Percentiles rank a stretch among this genome's conserved stretches.
Conservation (phyloP, 495 filamentous ascomycete genomes). For the Aspergillus bertholletiae region DNA sequence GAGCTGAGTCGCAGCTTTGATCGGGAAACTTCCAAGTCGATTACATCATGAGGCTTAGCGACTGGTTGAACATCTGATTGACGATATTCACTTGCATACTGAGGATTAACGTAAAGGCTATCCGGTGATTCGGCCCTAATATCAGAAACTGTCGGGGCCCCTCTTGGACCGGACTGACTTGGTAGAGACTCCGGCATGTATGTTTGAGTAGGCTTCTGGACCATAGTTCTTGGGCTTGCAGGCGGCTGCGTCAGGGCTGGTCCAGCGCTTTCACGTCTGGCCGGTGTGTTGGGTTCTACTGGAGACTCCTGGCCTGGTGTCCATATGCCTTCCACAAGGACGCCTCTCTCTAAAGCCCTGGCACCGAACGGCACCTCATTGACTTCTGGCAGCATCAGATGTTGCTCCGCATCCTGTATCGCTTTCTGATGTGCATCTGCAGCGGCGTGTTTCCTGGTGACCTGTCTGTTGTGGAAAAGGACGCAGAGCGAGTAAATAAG, state of each 20-base stretch:
- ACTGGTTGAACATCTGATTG: constrained; percentile 1
- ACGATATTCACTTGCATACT: neutral
- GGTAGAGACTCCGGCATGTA: neutral
- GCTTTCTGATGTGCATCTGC: constrained; percentile 62
- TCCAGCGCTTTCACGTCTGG: constrained; percentile 10
- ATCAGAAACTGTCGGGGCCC: constrained; percentile 6
- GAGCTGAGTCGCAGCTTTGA: constrained; percentile 10
- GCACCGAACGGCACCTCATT: constrained; percentile 84
- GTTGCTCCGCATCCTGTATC: constrained; percentile 31
- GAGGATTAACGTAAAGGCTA: constrained; percentile 6
- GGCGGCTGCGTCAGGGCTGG: constrained; percentile 8
- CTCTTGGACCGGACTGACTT: constrained; percentile 1
- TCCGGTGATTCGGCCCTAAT: constrained; percentile 4
- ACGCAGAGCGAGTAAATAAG: constrained; percentile 42
- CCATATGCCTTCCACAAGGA: constrained; percentile 88
- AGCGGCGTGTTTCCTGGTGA: constrained; percentile 59
- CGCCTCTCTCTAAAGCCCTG: constrained; percentile 79
- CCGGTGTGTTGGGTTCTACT: constrained; percentile 18
- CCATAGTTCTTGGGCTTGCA: neutral
- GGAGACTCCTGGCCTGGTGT: constrained; percentile 47
- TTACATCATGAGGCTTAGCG: neutral
- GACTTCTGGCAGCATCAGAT: constrained; percentile 33
- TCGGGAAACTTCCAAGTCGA: constrained; percentile 1
- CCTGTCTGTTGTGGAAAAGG: constrained; percentile 57
- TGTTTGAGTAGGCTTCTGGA: constrained; percentile 5